Conservation (phyloP, 2,329 filamentous ascomycete species). For the Lizonia empirigonia region DNA sequence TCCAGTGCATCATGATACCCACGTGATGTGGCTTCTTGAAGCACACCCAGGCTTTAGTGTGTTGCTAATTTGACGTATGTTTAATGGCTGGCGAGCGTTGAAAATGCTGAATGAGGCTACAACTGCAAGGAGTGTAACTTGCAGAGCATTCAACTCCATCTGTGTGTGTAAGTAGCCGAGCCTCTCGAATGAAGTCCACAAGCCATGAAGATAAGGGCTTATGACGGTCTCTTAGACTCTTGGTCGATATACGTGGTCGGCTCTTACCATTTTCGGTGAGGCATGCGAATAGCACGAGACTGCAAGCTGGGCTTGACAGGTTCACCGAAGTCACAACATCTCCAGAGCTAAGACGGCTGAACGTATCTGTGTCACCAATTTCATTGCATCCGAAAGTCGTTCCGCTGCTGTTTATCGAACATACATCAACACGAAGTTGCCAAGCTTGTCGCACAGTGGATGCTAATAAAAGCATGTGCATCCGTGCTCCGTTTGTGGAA, state of each 20-base stretch:
- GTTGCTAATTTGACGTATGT: not conserved
- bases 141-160: too few species aligned
- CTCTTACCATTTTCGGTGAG: not conserved
- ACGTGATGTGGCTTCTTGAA: not conserved
- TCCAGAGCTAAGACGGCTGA: not conserved
- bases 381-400: not conserved
- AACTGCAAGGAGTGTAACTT: not conserved
- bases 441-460: constrained; percentile 1
- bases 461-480: constrained; percentile 17
- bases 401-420: not conserved
- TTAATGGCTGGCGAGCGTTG: not conserved
- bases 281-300: not conserved
- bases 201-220: not conserved
- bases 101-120: not conserved
- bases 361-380: not conserved
- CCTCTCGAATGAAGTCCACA: not conserved
- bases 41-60: not conserved
- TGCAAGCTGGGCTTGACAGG: not conserved
- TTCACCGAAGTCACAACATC: not conserved
- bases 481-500: constrained; percentile 15
- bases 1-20: not conserved
- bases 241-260: not conserved
- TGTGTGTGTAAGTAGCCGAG: too few species aligned
- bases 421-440: not conserved
- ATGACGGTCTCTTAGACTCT: not conserved